Percentiles rank a stretch among this genome's conserved stretches.
Evolutionary conservation across 2,329 filamentous ascomycete species (phyloP).

Genomic region (Fusarium sp.): DNA sequence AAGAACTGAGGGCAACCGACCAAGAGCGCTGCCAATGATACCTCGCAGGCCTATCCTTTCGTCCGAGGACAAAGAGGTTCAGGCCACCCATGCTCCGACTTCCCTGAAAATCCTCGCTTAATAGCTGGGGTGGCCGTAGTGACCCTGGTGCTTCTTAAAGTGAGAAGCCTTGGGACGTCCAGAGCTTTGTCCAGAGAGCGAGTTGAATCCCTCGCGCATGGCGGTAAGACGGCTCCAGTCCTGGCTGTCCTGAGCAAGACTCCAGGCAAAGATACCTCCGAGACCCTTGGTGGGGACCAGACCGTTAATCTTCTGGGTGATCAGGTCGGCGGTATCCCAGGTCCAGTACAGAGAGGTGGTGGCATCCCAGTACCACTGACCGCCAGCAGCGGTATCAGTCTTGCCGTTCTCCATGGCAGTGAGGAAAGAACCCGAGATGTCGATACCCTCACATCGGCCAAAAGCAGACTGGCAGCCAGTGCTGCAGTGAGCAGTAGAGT

Average conservation of each 20-base stretch:
- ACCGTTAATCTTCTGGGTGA: slow-evolving; percentile 61
- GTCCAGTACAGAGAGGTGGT: slow-evolving; percentile 63
- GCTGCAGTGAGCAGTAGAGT: slow-evolving; percentile 34
- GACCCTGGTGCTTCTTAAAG: neutral
- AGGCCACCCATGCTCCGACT: neutral
- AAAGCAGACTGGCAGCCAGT: slow-evolving; percentile 36
- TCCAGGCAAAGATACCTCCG: slow-evolving; percentile 67
- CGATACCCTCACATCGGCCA: slow-evolving; percentile 32
- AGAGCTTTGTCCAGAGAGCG: neutral
- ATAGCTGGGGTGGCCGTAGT: neutral
- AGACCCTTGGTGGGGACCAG: slow-evolving; percentile 53
- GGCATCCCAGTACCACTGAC: slow-evolving; percentile 67
- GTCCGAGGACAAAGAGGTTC: neutral
- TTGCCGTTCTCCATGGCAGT: slow-evolving; percentile 55
- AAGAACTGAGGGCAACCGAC: neutral
- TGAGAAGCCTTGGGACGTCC: neutral
- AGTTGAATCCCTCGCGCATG: slow-evolving; percentile 49
- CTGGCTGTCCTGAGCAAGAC: slow-evolving; percentile 61
- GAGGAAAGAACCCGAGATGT: slow-evolving; percentile 50
- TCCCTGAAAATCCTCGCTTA: neutral
- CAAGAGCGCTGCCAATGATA: neutral
- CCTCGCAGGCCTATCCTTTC: neutral
- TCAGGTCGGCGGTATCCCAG: slow-evolving; percentile 64
- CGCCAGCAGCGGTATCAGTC: slow-evolving; percentile 61
- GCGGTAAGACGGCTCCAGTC: slow-evolving; percentile 58